phyloP scores from a whole-genome alignment of 768 basidiomycete genomes.

The Hypsizygus marmoreus region DNA sequence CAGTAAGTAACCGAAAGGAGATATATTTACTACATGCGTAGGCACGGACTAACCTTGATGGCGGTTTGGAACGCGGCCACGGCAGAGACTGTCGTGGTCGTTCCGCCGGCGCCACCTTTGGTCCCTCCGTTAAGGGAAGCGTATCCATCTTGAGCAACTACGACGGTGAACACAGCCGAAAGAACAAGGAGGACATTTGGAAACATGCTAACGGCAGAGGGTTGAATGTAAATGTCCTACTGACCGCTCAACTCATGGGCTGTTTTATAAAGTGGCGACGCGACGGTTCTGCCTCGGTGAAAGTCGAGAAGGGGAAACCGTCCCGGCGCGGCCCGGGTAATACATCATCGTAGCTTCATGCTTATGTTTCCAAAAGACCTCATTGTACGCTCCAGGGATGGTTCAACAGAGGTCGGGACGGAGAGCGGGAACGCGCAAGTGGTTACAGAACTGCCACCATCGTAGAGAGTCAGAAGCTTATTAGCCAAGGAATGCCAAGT shows the following conservation, averaged over 20 bases:
- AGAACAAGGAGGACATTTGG: background rate
- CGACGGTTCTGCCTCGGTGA: conserved; percentile 11
- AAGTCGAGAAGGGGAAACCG: conserved; percentile 2
- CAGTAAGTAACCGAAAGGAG: background rate
- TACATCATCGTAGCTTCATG: no score
- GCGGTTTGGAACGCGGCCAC: conserved; percentile 24
- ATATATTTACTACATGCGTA: background rate
- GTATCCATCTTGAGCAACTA: conserved; percentile 19
- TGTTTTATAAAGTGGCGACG: background rate
- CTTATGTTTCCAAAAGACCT: no score
- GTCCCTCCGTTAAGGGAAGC: conserved; percentile 23
- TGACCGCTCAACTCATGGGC: background rate
- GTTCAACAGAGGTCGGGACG: no score
- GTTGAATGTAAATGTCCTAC: background rate
- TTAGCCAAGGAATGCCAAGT: no score
- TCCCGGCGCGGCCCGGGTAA: conserved; percentile 7
- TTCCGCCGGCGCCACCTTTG: conserved; percentile 22
- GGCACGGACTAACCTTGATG: conserved; percentile 14
- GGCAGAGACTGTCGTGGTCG: conserved; percentile 23
- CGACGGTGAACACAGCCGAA: background rate
- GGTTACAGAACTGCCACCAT: no score
- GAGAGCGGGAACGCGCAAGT: no score
- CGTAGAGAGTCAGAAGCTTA: no score
- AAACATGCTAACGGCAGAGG: no score
- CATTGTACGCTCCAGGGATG: no score